Evolutionary conservation across 169 alveolate species (phyloP), one percentile per base, ranked within the genome.

Genomic region (Besnoitia besnoiti): DNA sequence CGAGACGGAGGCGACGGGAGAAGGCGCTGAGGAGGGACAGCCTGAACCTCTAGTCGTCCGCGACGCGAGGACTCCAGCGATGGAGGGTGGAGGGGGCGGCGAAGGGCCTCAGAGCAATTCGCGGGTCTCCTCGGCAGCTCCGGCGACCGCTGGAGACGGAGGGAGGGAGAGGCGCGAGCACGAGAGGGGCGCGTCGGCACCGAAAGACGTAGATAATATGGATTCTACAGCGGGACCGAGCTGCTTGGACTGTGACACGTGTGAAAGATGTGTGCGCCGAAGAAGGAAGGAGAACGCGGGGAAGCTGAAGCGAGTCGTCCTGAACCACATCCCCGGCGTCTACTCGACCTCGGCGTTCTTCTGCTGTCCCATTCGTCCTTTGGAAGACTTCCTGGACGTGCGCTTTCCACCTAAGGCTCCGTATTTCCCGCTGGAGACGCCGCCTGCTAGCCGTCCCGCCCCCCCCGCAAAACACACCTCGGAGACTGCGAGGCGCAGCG

Each of bases 291-390:
- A 77, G 55, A 39, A 44, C 19, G 55, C 39, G 40, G 75, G 75
- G n/a, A 82, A 49, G 46, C 49, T n/a, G 59, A 2, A 27, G 76
- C 90, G 62, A 10, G 82, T 14, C 27, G 55, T 51, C 14, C 79
- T 85, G 59, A 24, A 3, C 39, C 40, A 35, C 55, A 85, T 85
- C 19, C 90, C 90, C 0, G 90, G 90, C 30, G 44, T 59, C 37
- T 85, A 85, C 55, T 19, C 50, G 49, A 35, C 77, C 19, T 80
- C 61, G 49, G 80, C 80, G 21, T 85, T 85, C 46, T 85, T 12
- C 55, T 85, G 90, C 90, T 85, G 90, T 24, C 90, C 90, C 0
- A 85, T 85, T 51, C 49, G 76, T 55, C 90, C 90, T 50, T 55
- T 85, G n/a, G 80, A 85, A 27, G 51, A 30, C 59, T 85, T 85